Conservation (phyloP, 2,329 filamentous ascomycete species). For the Monosporascus ibericus region DNA sequence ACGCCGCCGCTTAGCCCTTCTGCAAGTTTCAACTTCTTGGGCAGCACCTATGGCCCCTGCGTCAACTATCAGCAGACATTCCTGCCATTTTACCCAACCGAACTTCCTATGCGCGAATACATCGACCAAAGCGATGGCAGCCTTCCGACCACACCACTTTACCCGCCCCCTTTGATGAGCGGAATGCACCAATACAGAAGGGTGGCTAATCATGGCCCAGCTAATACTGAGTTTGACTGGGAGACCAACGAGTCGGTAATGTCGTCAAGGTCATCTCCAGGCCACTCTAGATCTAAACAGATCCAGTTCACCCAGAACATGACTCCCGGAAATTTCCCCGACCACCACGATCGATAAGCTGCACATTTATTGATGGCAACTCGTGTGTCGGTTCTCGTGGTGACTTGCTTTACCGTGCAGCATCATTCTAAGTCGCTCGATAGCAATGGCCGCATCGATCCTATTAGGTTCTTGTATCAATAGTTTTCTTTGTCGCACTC, state of each 20-base stretch:
- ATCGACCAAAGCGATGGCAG: conserved; percentile 34
- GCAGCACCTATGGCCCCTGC: conserved; percentile 17
- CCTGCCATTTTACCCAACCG: conserved; percentile 42
- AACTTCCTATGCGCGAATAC: conserved; percentile 42
- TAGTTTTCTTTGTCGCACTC: neutral
- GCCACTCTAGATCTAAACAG: conserved; percentile 32
- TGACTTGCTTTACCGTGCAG: neutral
- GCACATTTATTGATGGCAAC: neutral
- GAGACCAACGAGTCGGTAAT: conserved; percentile 37
- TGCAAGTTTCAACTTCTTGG: conserved; percentile 34
- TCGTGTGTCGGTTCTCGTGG: neutral
- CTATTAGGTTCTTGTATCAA: neutral
- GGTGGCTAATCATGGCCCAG: conserved; percentile 28
- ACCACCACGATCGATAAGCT: conserved; percentile 13
- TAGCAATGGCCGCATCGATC: neutral
- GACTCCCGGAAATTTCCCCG: conserved; percentile 36
- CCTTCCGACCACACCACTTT: conserved; percentile 44
- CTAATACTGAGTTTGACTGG: conserved; percentile 46
- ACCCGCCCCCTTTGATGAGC: conserved; percentile 33
- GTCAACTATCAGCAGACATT: conserved; percentile 42
- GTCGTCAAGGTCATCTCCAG: conserved; percentile 30
- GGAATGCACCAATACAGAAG: conserved; percentile 29
- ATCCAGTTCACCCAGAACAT: conserved; percentile 42
- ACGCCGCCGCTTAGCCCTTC: conserved; percentile 49
- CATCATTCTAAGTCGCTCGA: neutral